phyloP scores from a whole-genome alignment of 306 rosid species.

The Purshia tridentata region DNA sequence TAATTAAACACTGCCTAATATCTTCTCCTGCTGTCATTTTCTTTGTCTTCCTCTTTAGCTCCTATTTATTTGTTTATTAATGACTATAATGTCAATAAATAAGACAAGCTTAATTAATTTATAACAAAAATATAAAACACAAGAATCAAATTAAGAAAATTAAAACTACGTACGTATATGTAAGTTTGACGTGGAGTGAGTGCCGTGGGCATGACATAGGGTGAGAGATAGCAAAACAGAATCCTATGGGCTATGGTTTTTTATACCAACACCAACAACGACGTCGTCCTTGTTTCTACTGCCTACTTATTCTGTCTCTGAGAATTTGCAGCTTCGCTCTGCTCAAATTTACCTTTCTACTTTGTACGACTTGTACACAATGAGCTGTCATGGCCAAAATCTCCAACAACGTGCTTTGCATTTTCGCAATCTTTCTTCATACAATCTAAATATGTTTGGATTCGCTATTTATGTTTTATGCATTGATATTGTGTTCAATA shows the following conservation, averaged over 20 bases:
- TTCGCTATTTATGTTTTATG: too few relatives aligned
- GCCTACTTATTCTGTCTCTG: background rate
- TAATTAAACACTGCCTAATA: too few relatives aligned
- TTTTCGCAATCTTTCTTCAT: background rate
- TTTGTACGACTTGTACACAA: background rate
- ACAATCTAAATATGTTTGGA: too few relatives aligned
- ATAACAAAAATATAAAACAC: too few relatives aligned
- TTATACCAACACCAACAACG: too few relatives aligned
- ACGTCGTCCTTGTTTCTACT: too few relatives aligned
- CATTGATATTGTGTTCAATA: background rate
- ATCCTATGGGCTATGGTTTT: background rate
- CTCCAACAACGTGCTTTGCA: constrained; percentile 8
- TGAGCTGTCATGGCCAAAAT: background rate
- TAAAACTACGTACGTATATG: too few relatives aligned
- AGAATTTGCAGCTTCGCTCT: background rate
- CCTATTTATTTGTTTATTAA: background rate
- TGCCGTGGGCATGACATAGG: constrained; percentile 11
- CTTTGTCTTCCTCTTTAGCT: background rate
- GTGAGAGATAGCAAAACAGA: background rate
- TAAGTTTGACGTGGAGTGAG: constrained; percentile 23
- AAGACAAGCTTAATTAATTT: constrained; percentile 18
- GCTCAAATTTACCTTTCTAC: background rate
- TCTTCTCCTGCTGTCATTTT: background rate
- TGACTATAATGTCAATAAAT: constrained; percentile 6
- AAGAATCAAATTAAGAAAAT: too few relatives aligned